Base-by-base conservation (phyloP, 2,329 filamentous ascomycete species). In the Ceratocystis colombiana region DNA sequence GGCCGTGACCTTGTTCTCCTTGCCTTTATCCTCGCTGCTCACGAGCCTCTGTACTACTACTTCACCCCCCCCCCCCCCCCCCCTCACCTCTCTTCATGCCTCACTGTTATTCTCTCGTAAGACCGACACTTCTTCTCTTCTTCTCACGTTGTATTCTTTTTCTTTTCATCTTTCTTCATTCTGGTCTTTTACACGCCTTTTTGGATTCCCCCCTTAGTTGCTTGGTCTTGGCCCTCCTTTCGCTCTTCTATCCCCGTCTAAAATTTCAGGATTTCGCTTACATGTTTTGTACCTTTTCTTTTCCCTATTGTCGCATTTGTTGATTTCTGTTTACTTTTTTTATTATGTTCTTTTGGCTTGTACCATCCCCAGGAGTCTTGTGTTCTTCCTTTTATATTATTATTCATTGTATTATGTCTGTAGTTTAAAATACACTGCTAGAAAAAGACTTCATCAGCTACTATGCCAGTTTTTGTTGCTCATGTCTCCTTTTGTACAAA, bases 101-200 rank as follows among this genome's bases (percentile, higher is more conserved):
- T 41, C 25, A 45, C 44, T 22, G 8, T 65, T 57, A 28, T 41
- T 25, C 7, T 65, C 50, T 20, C 41, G 28, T 44, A 44, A n/a
- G 53, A n/a, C 53, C 53, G 3, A 6, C 25, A 25, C 48, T 50
- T 41, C 10, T 22, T 22, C 5, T n/a, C 53, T 57, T 57, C 20
- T 33, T 28, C 20, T 30, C 22, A 57, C 53, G 30, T 2, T 64
- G 25, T 64, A 53, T n/a, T 59, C 41, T 33, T 20, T 22, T 33
- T 64, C 28, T 57, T 55, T 61, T 64, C 30, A 20, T 64, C 61
- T 68, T 48, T 69, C 46, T 68, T 20, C 28, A 10, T 50, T 45
- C 44, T 61, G 44, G 45, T 53, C 45, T 64, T 66, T 22, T 12
- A 12, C 17, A 30, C 17, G 46, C 44, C 37, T 41, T 41, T 41